Conservation (phyloP, 805 yeast species). For the Saitoella complicata region DNA sequence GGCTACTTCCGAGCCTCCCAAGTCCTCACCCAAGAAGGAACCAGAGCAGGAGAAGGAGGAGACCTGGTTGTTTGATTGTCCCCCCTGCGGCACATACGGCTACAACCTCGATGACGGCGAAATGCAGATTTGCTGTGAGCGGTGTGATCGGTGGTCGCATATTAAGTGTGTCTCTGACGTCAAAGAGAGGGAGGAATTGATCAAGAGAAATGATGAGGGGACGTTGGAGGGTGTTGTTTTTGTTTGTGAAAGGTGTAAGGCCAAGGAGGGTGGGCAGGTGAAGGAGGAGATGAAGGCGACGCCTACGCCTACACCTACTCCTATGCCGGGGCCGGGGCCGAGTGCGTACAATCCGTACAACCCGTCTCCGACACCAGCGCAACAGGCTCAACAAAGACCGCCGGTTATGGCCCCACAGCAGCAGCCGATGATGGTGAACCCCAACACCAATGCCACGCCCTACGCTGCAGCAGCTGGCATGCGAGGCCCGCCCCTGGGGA, state of each 20-base stretch:
- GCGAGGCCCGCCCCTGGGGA: too few relatives aligned
- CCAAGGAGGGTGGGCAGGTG: slow-evolving; percentile 7
- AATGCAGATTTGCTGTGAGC: slow-evolving; percentile 23
- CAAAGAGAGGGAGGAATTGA: not conserved
- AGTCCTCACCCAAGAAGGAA: slow-evolving; percentile 1
- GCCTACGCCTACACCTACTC: too few relatives aligned
- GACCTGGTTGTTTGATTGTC: slow-evolving; percentile 26
- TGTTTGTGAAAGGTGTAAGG: slow-evolving; percentile 9
- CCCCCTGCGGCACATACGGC: slow-evolving; percentile 23
- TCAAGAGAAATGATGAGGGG: slow-evolving; percentile 3
- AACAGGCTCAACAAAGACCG: too few relatives aligned
- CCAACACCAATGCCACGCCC: too few relatives aligned
- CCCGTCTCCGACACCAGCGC: too few relatives aligned
- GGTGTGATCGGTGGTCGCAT: slow-evolving; percentile 28
- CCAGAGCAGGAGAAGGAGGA: slow-evolving; percentile 5
- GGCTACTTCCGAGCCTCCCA: not conserved
- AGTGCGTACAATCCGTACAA: too few relatives aligned
- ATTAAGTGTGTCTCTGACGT: slow-evolving; percentile 19
- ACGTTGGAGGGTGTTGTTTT: slow-evolving; percentile 7
- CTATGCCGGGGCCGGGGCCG: too few relatives aligned
- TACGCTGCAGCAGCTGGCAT: too few relatives aligned
- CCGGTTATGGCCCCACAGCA: too few relatives aligned
- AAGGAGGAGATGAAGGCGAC: not conserved
- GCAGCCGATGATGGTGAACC: too few relatives aligned
- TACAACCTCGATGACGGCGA: slow-evolving; percentile 26